Conservation (phyloP, 2,329 filamentous ascomycete species). For the Amphichorda felina region DNA sequence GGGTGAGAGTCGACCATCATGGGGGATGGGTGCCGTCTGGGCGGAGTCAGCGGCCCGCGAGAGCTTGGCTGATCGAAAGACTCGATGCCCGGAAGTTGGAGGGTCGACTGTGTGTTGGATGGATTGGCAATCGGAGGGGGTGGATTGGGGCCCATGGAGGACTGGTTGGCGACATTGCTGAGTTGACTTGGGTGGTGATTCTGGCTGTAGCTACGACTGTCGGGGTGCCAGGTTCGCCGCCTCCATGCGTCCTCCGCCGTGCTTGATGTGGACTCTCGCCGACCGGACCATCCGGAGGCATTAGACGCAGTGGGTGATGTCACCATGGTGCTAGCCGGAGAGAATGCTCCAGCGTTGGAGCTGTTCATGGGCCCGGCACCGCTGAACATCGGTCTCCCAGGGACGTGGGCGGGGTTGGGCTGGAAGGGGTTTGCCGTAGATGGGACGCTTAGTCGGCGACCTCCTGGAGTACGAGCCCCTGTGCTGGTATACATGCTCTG, state of each 20-base stretch:
- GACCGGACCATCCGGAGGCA: slow-evolving; percentile 39
- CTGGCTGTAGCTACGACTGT: slow-evolving; percentile 46
- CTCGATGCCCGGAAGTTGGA: slow-evolving; percentile 79
- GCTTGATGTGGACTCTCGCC: slow-evolving; percentile 52
- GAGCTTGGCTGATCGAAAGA: slow-evolving; percentile 62
- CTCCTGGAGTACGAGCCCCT: slow-evolving; percentile 47
- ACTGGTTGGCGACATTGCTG: slow-evolving; percentile 63
- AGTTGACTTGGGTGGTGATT: slow-evolving; percentile 57
- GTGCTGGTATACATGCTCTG: slow-evolving; percentile 59
- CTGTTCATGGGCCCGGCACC: slow-evolving; percentile 41
- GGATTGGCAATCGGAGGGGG: slow-evolving; percentile 34
- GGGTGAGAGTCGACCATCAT: slow-evolving; percentile 58
- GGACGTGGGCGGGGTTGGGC: slow-evolving; percentile 37
- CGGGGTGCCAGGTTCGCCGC: slow-evolving; percentile 83
- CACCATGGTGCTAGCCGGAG: slow-evolving; percentile 43
- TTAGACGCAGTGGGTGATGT: slow-evolving; percentile 54
- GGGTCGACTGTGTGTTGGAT: slow-evolving; percentile 40
- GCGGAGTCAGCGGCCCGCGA: slow-evolving; percentile 1
- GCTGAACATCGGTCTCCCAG: slow-evolving; percentile 42
- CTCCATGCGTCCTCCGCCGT: slow-evolving; percentile 65
- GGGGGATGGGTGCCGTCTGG: slow-evolving; percentile 50
- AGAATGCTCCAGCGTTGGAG: slow-evolving; percentile 41
- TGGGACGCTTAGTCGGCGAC: slow-evolving; percentile 71
- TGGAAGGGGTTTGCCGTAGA: slow-evolving; percentile 66
- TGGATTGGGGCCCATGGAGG: slow-evolving; percentile 41